A percentile compares a stretch with the other conserved stretches of the same genome.
These are phyloP conservation scores for Phytophthora palmivora DNA, from an alignment of 352 stramenopile genomes.

Conservation along the genomic window DNA sequence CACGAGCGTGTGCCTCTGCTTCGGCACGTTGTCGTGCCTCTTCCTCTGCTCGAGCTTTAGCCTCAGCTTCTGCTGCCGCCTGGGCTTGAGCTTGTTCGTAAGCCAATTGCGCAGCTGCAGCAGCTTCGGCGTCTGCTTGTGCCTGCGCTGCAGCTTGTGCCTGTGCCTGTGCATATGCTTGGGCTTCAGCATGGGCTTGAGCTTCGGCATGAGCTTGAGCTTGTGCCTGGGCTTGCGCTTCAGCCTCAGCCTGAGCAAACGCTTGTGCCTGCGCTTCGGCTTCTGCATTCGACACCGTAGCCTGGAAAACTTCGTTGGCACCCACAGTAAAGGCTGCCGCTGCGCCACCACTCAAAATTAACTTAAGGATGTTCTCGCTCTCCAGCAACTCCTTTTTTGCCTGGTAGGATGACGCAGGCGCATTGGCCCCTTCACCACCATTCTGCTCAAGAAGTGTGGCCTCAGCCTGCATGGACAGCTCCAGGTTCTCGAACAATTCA, in stretches of 20 bases:
- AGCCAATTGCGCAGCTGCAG: conserved; percentile 20
- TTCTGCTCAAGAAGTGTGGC: conserved; percentile 87
- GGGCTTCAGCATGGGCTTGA: conserved; percentile 37
- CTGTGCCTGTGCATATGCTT: conserved; percentile 30
- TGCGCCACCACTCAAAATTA: conserved; percentile 48
- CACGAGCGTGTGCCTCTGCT: conserved; percentile 38
- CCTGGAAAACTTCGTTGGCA: conserved; percentile 19
- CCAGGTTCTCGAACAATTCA: conserved; percentile 96
- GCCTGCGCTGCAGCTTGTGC: conserved; percentile 35
- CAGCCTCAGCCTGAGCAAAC: conserved; percentile 31
- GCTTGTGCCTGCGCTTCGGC: conserved; percentile 31
- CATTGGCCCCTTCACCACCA: conserved; percentile 53
- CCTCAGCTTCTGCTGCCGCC: conserved; percentile 39
- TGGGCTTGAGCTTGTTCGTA: conserved; percentile 37
- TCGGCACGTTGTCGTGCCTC: conserved; percentile 34
- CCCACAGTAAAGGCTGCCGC: conserved; percentile 20
- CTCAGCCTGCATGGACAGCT: conserved; percentile 95
- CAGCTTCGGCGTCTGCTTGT: conserved; percentile 26
- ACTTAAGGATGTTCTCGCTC: conserved; percentile 61
- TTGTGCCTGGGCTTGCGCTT: conserved; percentile 37
- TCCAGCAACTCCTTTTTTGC: conserved; percentile 71
- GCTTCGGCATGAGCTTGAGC: conserved; percentile 32
- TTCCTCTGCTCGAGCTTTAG: conserved; percentile 37
- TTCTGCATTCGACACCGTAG: conserved; percentile 25
- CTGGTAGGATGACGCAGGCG: conserved; percentile 79